Evolutionary conservation across 805 yeast genomes (phyloP), one percentile per base, ranked within the genome.

Genomic region (Ogataea chonburiensis): DNA sequence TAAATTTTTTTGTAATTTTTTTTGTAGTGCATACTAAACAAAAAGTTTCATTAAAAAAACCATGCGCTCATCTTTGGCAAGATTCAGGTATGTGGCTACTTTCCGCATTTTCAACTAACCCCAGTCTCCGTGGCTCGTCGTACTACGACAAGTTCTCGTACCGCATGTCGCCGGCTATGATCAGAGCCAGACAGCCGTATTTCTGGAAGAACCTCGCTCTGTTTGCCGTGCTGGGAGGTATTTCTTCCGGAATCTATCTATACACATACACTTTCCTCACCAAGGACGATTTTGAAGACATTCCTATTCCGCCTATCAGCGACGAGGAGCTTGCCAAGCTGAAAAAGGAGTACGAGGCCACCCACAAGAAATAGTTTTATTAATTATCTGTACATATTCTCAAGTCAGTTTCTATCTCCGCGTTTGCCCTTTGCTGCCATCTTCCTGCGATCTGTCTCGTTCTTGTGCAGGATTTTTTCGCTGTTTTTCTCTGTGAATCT

Each of bases 221-320:
- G 0, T 75, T 89, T 33, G 67, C 68, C 12, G 61, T 73, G 0
- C 66, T 86, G 14, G 63, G 79, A 4, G 73, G 81, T n/a, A 63
- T 86, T 34, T 80, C 93, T 5, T 67, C 74, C 8, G 79, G 85
- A 28, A 81, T 87, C 17, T 89, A 78, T 60, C 46, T 61, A 46
- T 67, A 78, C 63, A 81, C 95, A 0, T 80, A 77, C 71, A 65
- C 74, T 47, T 72, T 76, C 53, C 66, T 85, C 50, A 77, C 76
- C 47, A 70, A 70, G 53, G 96, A 88, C 56, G 95, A 91, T 46
- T 87, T 91, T 58, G 77, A 72, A 29, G 96, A 89, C 58, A 86
- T 91, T 49, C 97, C 97, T 25, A 79, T 91, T 48, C 98, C 98
- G 31, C 97, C 98, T 13, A 71, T 91, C 41, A 73, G 81, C 24